Evolutionary conservation across 441 rosid genomes (phyloP), one percentile per base, ranked within the genome.

Genomic region (Hura crepitans): DNA sequence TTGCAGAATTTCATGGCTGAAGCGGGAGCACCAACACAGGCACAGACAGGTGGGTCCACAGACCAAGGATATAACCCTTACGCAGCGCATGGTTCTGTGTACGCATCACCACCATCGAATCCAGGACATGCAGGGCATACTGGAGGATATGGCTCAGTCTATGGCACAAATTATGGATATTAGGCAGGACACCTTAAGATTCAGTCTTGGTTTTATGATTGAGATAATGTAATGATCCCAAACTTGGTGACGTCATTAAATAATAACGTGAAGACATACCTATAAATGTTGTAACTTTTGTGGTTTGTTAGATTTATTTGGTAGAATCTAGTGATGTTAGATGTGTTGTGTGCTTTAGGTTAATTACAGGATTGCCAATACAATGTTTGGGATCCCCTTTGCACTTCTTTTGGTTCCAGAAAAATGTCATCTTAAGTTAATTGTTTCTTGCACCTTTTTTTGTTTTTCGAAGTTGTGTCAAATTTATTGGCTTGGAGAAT

Each of bases 1-100:
- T 60, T 84, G 84, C 90, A 95, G 98, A 95, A 92, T 80, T 95
- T 89, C 75, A 90, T 95, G 95, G 93, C 96, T 43, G 97, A 95
- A 77, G 98, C 96, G 49, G 94, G 84, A 58, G 91, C 87, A 3
- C 83, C 89, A 4, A 45, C 83, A 27, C 97, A 87, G 70, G 53
- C 83, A 28, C 93, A 81, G 75, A 28, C 84, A 10, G 84, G 76
- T 42, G 89, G 83, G 4, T 61, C 80, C 22, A 66, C 87, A 22
- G 97, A 92, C 75, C 97, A 88, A 81, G 91, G 85, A 6, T 94
- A 90, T 80, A 92, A 90, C 74, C 88, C 97, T 0, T 92, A 94
- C 57, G 93, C 89, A 25, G 79, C 80, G 58, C 93, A 85, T 11
- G 71, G 86, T 43, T 89, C 89, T n/a, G 77, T 83, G 45, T 89